Conservation (phyloP, 2,329 filamentous ascomycete genomes). For the Teratosphaeria viscida region DNA sequence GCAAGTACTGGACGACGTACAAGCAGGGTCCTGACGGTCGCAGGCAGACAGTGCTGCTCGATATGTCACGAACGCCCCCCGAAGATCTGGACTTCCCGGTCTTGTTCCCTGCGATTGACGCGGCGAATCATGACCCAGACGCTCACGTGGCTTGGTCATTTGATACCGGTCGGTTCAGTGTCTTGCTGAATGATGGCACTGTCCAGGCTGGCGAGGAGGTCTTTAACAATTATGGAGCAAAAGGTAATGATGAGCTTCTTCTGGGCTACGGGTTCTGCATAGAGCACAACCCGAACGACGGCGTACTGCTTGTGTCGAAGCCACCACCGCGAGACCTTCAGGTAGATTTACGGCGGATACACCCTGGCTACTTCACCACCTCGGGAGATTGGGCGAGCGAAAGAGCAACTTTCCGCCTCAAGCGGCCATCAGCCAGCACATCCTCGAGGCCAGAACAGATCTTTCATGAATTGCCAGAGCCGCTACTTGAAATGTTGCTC, state of each 20-base stretch:
- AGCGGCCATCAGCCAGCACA: background rate
- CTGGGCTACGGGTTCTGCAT: constrained; percentile 45
- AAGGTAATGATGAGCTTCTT: constrained; percentile 43
- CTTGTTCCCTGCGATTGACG: constrained; percentile 37
- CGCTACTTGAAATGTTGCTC: constrained; percentile 25
- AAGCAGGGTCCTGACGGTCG: constrained; percentile 19
- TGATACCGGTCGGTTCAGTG: constrained; percentile 28
- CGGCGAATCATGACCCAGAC: constrained; percentile 37
- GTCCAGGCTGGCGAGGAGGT: constrained; percentile 32
- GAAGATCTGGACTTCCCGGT: constrained; percentile 31
- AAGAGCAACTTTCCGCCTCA: constrained; percentile 29
- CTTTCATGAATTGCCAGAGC: constrained; percentile 21
- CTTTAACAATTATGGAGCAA: constrained; percentile 45
- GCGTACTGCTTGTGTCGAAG: constrained; percentile 33
- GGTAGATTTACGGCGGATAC: constrained; percentile 16
- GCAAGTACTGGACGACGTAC: constrained; percentile 28
- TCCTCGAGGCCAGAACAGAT: constrained; percentile 4
- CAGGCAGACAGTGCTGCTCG: constrained; percentile 24
- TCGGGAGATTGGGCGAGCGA: constrained; percentile 24
- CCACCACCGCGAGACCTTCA: constrained; percentile 29
- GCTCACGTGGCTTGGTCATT: constrained; percentile 40
- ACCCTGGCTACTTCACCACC: constrained; percentile 25
- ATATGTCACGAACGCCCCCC: constrained; percentile 22
- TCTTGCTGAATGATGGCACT: constrained; percentile 25
- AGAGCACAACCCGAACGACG: constrained; percentile 37